Conservation (phyloP, 441 rosid genomes). For the Metrosideros polymorpha region DNA sequence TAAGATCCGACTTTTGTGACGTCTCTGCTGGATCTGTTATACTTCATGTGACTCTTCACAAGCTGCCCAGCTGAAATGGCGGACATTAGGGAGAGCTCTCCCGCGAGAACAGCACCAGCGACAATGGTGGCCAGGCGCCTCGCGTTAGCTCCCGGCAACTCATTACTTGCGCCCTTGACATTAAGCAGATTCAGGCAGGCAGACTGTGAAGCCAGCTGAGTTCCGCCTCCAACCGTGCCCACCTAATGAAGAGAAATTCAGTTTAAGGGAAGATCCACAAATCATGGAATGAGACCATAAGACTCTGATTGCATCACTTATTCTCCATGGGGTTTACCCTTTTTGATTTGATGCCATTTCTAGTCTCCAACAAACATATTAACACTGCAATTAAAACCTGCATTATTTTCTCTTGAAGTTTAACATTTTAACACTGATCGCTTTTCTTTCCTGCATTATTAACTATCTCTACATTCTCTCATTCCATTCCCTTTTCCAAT, state of each 20-base stretch:
- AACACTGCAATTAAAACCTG: neutral
- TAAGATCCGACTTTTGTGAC: neutral
- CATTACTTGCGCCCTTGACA: conserved; percentile 4
- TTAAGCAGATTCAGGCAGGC: conserved; percentile 9
- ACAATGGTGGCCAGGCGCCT: conserved; percentile 9
- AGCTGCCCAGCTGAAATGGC: conserved; percentile 14
- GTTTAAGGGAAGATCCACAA: neutral
- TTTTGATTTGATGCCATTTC: neutral
- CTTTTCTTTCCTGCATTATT: neutral
- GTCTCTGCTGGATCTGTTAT: conserved; percentile 9
- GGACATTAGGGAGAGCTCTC: conserved; percentile 11
- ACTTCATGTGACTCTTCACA: conserved; percentile 12
- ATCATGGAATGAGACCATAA: neutral
- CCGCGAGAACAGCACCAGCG: conserved; percentile 9
- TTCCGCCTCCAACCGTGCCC: conserved; percentile 10
- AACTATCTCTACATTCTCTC: neutral
- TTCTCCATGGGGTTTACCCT: neutral
- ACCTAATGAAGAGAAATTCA: neutral
- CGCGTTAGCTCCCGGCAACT: conserved; percentile 6
- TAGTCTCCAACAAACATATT: neutral
- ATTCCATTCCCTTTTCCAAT: neutral
- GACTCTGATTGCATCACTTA: neutral
- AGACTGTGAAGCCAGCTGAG: conserved; percentile 10
- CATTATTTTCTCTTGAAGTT: neutral
- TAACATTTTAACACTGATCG: neutral